Evolutionary conservation across 192 early-diverging fungal genomes (phyloP), one percentile per base, ranked within the genome.

Genomic region (Tieghemiomyces parasiticus): DNA sequence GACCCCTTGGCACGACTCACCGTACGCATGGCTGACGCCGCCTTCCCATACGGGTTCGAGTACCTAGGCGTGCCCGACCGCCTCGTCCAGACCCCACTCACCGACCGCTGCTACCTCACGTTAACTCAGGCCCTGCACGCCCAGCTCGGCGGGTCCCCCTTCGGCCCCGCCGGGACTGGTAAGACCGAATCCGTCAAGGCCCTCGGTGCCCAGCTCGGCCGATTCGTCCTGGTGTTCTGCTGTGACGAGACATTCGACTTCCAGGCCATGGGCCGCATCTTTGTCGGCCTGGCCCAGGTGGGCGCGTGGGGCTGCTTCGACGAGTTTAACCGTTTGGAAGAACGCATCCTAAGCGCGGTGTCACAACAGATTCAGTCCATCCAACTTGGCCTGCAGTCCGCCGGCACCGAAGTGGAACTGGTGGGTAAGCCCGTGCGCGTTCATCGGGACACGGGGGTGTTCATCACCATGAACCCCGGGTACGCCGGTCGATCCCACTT

Each of bases 231-330:
- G 58, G 97, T 99, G 33, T 98, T 99, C 67, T 99, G 97, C 76
- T 99, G 97, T 74, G 97, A 99, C 66, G 97, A 99, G 76, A 96
- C 88, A 64, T 99, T 99, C 78, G 97, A 99, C 73, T 99, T 98
- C 79, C 93, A 97, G 67, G 94, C 97, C 30, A 97, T 99, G 93
- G 97, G 97, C 46, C 90, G 97, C 66, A 99, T 99, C 61, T 99
- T 99, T 69, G 85, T 98, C 62, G 97, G 97, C 59, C 79, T 99
- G 62, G 96, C 87, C 70, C 92, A 93, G 69, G 97, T 99, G 16
- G 97, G 97, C 44, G 97, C 95, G 0, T 98, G 94, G 95, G 95
- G 97, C 60, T 94, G 93, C 74, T 99, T 97, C 69, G 95, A 98
- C 73, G 95, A 99, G 75, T 99, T 99, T 74, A 99, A 99, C 71